These are phyloP conservation scores for Nepenthes mirabilis DNA, from an alignment of 148 eudicot genomes.

Conservation along the genomic window DNA sequence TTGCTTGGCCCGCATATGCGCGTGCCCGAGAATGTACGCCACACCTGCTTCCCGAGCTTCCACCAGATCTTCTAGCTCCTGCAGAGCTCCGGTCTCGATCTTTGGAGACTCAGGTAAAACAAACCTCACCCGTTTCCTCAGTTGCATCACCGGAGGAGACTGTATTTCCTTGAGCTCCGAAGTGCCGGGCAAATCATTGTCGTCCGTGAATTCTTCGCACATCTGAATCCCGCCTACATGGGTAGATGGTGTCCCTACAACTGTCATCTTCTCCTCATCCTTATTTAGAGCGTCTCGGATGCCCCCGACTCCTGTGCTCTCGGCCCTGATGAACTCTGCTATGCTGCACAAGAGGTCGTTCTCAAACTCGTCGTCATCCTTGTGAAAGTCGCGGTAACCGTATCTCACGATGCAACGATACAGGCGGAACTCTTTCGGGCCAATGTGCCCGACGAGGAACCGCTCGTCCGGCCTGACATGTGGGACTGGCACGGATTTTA, in stretches of 20 bases:
- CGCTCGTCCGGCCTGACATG: constrained; percentile 75
- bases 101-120: constrained; percentile 56
- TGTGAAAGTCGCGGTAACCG: constrained; percentile 73
- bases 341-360: constrained; percentile 80
- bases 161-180: constrained; percentile 17
- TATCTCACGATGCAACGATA: constrained; percentile 87
- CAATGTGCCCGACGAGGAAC: constrained; percentile 74
- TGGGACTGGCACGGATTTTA: constrained; percentile 79
- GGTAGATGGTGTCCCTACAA: constrained; percentile 57
- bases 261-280: constrained; percentile 47
- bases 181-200: constrained; percentile 3
- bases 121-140: constrained; percentile 68
- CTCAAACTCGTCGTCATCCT: constrained; percentile 81
- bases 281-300: constrained; percentile 7
- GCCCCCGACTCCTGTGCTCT: constrained; percentile 9
- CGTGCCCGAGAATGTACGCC: constrained; percentile 76
- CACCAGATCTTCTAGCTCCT: constrained; percentile 66
- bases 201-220: constrained; percentile 21
- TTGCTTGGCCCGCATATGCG: constrained; percentile 68
- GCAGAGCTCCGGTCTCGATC: constrained; percentile 27
- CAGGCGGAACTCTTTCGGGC: constrained; percentile 65
- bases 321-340: constrained; percentile 60
- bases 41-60: constrained; percentile 87
- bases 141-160: constrained; percentile 5
- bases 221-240: constrained; percentile 21